A percentile compares a stretch with the other conserved stretches of the same genome.
phyloP scores from a whole-genome alignment of 2,329 filamentous ascomycete species.

The Talaromyces islandicus region DNA sequence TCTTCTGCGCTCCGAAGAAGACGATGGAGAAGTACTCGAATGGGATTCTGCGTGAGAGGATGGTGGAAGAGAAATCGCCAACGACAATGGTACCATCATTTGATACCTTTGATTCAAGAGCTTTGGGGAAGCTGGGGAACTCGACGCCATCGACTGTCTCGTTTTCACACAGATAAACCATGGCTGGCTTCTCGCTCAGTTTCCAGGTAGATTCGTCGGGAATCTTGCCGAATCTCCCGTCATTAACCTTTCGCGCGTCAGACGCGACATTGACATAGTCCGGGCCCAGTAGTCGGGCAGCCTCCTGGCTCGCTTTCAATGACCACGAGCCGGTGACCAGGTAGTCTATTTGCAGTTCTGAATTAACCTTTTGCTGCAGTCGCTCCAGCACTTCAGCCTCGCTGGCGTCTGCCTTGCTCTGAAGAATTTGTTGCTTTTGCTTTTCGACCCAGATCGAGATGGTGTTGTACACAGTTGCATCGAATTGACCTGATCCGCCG shows the following conservation, averaged over 20 bases:
- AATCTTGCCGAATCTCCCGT: slow-evolving; percentile 81
- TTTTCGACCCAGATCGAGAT: slow-evolving; percentile 75
- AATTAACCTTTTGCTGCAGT: slow-evolving; percentile 58
- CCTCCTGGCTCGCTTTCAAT: slow-evolving; percentile 81
- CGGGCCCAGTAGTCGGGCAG: slow-evolving; percentile 66
- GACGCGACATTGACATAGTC: slow-evolving; percentile 71
- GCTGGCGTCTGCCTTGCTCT: slow-evolving; percentile 24
- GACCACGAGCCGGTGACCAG: slow-evolving; percentile 88
- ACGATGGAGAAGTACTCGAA: slow-evolving; percentile 6
- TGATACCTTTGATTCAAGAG: slow-evolving; percentile 52
- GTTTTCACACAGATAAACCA: slow-evolving; percentile 90
- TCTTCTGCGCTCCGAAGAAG: slow-evolving; percentile 76
- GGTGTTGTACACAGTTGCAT: slow-evolving; percentile 76
- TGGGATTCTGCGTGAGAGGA: slow-evolving; percentile 46
- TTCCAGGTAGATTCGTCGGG: slow-evolving; percentile 72
- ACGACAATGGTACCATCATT: slow-evolving; percentile 70
- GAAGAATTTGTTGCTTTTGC: slow-evolving; percentile 51
- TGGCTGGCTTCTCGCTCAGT: slow-evolving; percentile 57
- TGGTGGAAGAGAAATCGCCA: slow-evolving; percentile 92
- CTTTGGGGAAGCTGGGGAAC: slow-evolving; percentile 67
- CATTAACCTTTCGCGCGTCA: slow-evolving; percentile 58
- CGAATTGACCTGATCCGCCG: slow-evolving; percentile 81
- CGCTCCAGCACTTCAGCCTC: slow-evolving; percentile 52
- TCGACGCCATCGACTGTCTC: slow-evolving; percentile 88
- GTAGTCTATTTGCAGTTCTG: slow-evolving; percentile 78